A percentile compares a stretch with the other conserved stretches of the same genome.
phyloP scores from a whole-genome alignment of 768 basidiomycete genomes.

The Russula dissimulans region DNA sequence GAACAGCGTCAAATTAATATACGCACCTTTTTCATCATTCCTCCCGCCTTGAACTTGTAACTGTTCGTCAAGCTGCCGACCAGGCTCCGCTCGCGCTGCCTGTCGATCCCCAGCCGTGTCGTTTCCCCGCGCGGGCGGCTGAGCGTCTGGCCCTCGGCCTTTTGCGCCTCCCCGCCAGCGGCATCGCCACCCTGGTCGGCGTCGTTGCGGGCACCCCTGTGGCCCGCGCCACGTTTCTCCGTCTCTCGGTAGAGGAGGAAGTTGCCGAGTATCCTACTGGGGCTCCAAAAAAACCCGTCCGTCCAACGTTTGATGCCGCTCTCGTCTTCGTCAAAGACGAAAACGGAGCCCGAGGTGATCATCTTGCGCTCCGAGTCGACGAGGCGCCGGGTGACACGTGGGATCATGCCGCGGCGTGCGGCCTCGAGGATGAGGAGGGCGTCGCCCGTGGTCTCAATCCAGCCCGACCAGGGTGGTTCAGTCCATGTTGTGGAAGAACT shows the following conservation, averaged over 20 bases:
- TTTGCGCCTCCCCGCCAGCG: slow-evolving; percentile 17
- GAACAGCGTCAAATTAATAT: not conserved
- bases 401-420: slow-evolving; percentile 80
- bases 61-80: slow-evolving; percentile 89
- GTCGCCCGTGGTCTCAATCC: slow-evolving; percentile 92
- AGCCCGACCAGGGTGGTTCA: slow-evolving; percentile 88
- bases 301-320: slow-evolving; percentile 98
- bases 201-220: slow-evolving; percentile 42
- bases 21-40: slow-evolving; percentile 94
- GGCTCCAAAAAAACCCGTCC: slow-evolving; percentile 95
- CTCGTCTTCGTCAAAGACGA: slow-evolving; percentile 96
- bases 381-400: slow-evolving; percentile 83
- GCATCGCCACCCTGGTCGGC: slow-evolving; percentile 23
- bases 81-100: slow-evolving; percentile 68
- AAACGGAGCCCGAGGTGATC: slow-evolving; percentile 90
- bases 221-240: slow-evolving; percentile 67
- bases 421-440: slow-evolving; percentile 96
- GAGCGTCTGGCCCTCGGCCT: slow-evolving; percentile 35
- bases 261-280: slow-evolving; percentile 86
- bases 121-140: slow-evolving; percentile 56
- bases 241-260: slow-evolving; percentile 94
- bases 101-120: slow-evolving; percentile 44
- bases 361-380: slow-evolving; percentile 88
- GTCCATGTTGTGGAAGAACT: slow-evolving; percentile 48
- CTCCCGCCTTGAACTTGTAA: slow-evolving; percentile 87